Base-by-base conservation (phyloP, 306 rosid species). In the Malus asiatica region DNA sequence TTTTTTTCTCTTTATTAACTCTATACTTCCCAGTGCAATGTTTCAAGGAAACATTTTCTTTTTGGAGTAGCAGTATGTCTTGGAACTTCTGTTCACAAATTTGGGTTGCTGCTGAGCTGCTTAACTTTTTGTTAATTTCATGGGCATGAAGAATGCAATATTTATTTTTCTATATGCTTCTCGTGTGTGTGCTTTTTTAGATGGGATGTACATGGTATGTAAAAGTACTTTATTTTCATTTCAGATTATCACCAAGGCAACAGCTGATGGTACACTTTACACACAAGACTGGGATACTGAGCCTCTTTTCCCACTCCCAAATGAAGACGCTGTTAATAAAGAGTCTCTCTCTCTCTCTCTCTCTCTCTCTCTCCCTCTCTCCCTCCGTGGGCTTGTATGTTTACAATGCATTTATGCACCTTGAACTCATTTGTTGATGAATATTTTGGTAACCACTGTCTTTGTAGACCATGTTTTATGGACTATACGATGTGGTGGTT, bases 161-260 rank as follows among this genome's bases (percentile, higher is more conserved):
- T 66, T 3, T 2, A 32, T 18, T 33, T 8, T 38, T n/a, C 15
- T 72, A 1, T 35, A 14, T 64, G 30, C 63, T 71, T 77, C 23
- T 48, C 30, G 19, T 16, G 33, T 40, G 45, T 57, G 25, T 45
- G 22, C n/a, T 4, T 46, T 13, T 55, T 29, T 27, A 9, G 14
- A 16, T 58, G 71, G 22, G 70, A 61, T 32, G 13, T 5, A 1
- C 15, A 6, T 51, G 74, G 64, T 66, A 6, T 40, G 2, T 65
- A 16, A 65, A 3, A 14, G 3, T 61, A 20, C 29, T 64, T 63
- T 64, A 81, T 61, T 79, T 57, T 68, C 70, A 81, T 85, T 29
- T 78, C 89, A 95, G 99, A 83, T 90, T 88, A 87, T 95, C 77
- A 95, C 98, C 20, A 90, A 89, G 84, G 99, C 97, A 76, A 95